Evolutionary conservation across 164 flowering plant species (phyloP).

Genomic region (Cinnamomum chago): DNA sequence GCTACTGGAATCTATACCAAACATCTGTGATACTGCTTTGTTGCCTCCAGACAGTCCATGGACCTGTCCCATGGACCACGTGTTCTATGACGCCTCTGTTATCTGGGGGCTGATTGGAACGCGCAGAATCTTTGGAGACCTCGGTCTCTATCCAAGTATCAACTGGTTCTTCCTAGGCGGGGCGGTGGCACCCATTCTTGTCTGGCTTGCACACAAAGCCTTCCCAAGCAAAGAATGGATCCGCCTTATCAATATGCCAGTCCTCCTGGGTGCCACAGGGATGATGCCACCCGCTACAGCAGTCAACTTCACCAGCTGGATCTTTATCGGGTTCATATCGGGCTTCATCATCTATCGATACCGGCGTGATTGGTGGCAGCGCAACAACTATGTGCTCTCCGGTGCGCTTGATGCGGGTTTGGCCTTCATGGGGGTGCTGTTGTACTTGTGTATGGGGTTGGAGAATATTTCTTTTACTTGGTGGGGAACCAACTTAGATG

Average conservation of each 20-base stretch:
- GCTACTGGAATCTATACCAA: constrained; percentile 64
- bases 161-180: constrained; percentile 84
- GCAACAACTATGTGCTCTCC: constrained; percentile 70
- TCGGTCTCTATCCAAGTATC: constrained; percentile 47
- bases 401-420: constrained; percentile 81
- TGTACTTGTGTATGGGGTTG: constrained; percentile 53
- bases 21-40: constrained; percentile 47
- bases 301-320: constrained; percentile 67
- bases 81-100: constrained; percentile 82
- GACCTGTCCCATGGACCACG: constrained; percentile 78
- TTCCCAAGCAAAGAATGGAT: constrained; percentile 78
- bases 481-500: constrained; percentile 81
- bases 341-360: constrained; percentile 61
- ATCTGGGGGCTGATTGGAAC: constrained; percentile 90
- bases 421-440: constrained; percentile 78
- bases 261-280: constrained; percentile 58
- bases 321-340: constrained; percentile 56
- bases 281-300: constrained; percentile 81
- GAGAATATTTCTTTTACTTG: constrained; percentile 41
- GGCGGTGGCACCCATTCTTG: constrained; percentile 64
- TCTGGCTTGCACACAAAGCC: constrained; percentile 57
- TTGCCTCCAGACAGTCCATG: constrained; percentile 49
- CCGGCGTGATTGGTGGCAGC: constrained; percentile 57
- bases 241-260: constrained; percentile 67
- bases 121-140: constrained; percentile 62